A percentile compares a stretch with the other conserved stretches of the same genome.
These are phyloP conservation scores for Beta corolliflora DNA, from an alignment of 179 eudicot genomes.

Conservation along the genomic window DNA sequence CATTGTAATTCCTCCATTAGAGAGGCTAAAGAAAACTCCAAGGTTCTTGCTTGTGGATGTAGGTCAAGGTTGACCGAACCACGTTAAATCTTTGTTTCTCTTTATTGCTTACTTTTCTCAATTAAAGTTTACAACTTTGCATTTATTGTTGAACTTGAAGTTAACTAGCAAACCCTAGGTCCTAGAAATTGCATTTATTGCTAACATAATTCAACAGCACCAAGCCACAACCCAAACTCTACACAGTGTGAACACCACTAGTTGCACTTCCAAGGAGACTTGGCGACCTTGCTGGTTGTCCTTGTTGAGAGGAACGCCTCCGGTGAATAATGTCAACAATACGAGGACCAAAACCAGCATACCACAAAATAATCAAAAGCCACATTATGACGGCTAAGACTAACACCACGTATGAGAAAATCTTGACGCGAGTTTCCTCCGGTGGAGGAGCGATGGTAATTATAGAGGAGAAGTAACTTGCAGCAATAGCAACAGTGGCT, in stretches of 20 bases:
- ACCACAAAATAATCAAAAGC: not conserved
- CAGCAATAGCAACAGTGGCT: not conserved
- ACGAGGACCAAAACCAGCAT: not conserved
- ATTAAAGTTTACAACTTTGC: no score
- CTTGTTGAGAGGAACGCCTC: not conserved
- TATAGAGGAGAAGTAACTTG: not conserved
- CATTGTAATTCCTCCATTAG: no score
- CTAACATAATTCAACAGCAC: no score
- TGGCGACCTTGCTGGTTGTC: not conserved
- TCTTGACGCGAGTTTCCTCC: not conserved
- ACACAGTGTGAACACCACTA: not conserved
- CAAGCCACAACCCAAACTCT: not conserved
- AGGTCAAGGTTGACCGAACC: no score
- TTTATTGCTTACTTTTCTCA: no score
- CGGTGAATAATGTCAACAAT: not conserved
- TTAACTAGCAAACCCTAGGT: no score
- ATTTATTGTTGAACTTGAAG: no score
- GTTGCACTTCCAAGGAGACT: not conserved
- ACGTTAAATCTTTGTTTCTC: no score
- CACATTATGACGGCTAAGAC: not conserved
- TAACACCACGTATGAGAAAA: not conserved
- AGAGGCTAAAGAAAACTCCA: no score
- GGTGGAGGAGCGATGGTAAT: not conserved
- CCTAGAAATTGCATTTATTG: no score
- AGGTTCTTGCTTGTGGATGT: no score